Conservation (phyloP, 2,329 filamentous ascomycete species). For the Pyrenophora graminea region DNA sequence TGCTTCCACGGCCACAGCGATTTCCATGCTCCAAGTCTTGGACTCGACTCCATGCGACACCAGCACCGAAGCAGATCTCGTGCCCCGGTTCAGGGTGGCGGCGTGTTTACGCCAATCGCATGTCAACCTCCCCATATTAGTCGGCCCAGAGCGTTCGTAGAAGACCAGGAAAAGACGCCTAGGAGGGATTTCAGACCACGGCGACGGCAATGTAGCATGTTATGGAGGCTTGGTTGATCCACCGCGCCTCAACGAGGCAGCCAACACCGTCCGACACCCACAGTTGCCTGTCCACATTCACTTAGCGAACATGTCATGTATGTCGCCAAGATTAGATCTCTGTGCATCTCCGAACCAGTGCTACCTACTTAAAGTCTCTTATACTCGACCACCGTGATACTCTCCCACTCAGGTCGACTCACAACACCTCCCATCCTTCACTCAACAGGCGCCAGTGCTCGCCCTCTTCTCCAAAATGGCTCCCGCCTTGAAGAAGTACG, state of each 20-base stretch:
- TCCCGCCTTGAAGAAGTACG: slow-evolving; percentile 30
- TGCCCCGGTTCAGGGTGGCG: not conserved
- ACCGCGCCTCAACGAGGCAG: slow-evolving; percentile 2
- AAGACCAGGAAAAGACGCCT: not conserved
- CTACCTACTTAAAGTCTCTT: slow-evolving; percentile 7
- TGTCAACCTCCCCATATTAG: not conserved
- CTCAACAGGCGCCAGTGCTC: slow-evolving; percentile 2
- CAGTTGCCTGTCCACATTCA: not conserved
- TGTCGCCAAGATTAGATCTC: not conserved
- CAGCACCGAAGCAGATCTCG: not conserved
- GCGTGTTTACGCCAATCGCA: slow-evolving; percentile 1
- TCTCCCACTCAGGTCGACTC: not conserved
- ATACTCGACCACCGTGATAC: not conserved
- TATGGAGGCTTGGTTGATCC: slow-evolving; percentile 7
- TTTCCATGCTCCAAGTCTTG: not conserved
- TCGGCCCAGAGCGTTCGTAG: not conserved
- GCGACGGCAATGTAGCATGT: slow-evolving; percentile 2
- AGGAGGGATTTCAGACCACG: not conserved
- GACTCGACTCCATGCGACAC: not conserved
- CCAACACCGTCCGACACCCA: not conserved
- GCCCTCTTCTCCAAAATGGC: slow-evolving; percentile 8
- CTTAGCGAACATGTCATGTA: slow-evolving; percentile 1
- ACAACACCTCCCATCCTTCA: not conserved
- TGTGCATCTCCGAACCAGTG: not conserved
- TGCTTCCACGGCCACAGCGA: slow-evolving; percentile 2